A percentile compares a stretch with the other conserved stretches of the same genome.
phyloP scores from a whole-genome alignment of 495 filamentous ascomycete genomes.

The Letharia lupina region DNA sequence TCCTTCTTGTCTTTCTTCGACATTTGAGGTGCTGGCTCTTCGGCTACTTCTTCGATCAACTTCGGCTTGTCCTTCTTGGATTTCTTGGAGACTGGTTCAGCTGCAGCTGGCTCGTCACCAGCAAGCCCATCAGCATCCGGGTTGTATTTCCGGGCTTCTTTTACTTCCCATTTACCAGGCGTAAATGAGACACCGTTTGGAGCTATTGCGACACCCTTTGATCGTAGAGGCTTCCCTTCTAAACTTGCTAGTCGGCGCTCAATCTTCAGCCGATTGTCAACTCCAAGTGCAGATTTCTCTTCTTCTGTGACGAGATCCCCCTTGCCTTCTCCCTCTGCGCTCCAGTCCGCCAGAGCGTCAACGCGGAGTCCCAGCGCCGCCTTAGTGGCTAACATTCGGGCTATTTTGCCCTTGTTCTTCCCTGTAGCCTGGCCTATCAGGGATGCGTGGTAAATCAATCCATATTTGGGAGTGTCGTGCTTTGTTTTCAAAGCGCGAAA shows the following conservation, averaged over 20 bases:
- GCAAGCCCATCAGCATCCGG: conserved; percentile 80
- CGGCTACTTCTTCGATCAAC: conserved; percentile 39
- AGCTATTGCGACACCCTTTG: conserved; percentile 64
- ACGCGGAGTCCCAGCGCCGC: conserved; percentile 86
- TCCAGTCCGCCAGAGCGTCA: conserved; percentile 80
- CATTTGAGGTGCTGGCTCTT: conserved; percentile 25
- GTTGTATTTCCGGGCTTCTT: conserved; percentile 95
- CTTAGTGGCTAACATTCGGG: conserved; percentile 89
- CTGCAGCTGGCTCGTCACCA: conserved; percentile 56
- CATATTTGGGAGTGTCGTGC: conserved; percentile 98
- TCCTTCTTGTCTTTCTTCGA: conserved; percentile 26
- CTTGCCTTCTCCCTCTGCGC: conserved; percentile 47
- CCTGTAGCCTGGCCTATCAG: conserved; percentile 93
- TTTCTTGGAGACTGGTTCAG: conserved; percentile 37
- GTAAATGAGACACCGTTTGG: conserved; percentile 54
- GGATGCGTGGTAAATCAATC: conserved; percentile 96
- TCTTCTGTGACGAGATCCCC: conserved; percentile 73
- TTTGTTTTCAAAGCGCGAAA: conserved; percentile 99
- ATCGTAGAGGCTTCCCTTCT: conserved; percentile 82
- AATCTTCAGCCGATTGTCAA: conserved; percentile 63
- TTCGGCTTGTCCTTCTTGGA: conserved; percentile 46
- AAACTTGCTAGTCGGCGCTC: conserved; percentile 77
- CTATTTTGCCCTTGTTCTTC: conserved; percentile 99
- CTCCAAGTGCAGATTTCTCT: conserved; percentile 69
- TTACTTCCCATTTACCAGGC: conserved; percentile 79